Evolutionary conservation across 805 yeast genomes (phyloP).

Genomic region (Lipomyces mesembrius): DNA sequence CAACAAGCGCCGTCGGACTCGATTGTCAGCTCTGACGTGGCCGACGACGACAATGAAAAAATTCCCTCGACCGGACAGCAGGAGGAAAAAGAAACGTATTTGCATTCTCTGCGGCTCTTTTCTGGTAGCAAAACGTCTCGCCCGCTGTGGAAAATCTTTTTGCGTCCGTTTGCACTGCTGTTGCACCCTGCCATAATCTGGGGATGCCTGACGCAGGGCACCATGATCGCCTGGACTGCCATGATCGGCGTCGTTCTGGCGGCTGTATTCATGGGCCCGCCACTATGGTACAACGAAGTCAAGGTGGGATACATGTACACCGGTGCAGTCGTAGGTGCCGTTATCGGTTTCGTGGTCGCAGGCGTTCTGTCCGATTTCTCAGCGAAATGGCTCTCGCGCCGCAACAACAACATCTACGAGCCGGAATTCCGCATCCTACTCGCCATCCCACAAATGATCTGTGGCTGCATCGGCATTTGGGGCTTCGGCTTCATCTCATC

Average conservation of each 20-base stretch:
- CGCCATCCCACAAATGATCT: constrained; percentile 30
- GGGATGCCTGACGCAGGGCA: constrained; percentile 35
- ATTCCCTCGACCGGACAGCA: background rate
- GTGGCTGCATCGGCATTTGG: constrained; percentile 33
- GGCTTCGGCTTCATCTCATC: constrained; percentile 34
- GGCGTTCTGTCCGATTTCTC: constrained; percentile 27
- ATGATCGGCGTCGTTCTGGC: constrained; percentile 37
- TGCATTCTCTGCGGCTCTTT: constrained; percentile 26
- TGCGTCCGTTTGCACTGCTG: constrained; percentile 33
- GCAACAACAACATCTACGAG: constrained; percentile 35
- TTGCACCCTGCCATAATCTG: constrained; percentile 34
- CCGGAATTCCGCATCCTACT: constrained; percentile 35
- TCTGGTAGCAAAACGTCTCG: constrained; percentile 29
- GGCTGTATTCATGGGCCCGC: constrained; percentile 36
- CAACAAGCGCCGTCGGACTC: background rate
- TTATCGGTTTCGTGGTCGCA: constrained; percentile 33
- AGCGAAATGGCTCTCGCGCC: constrained; percentile 24
- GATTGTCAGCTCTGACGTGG: background rate
- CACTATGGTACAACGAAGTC: constrained; percentile 32
- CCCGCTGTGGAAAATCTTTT: constrained; percentile 32
- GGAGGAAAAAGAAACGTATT: constrained; percentile 22
- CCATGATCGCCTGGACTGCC: constrained; percentile 37
- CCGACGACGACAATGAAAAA: constrained; percentile 11
- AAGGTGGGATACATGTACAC: constrained; percentile 34
- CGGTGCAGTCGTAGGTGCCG: constrained; percentile 32